These are phyloP conservation scores for Zasmidium citrigriseum DNA, from an alignment of 2,329 filamentous ascomycete genomes.

Conservation along the genomic window DNA sequence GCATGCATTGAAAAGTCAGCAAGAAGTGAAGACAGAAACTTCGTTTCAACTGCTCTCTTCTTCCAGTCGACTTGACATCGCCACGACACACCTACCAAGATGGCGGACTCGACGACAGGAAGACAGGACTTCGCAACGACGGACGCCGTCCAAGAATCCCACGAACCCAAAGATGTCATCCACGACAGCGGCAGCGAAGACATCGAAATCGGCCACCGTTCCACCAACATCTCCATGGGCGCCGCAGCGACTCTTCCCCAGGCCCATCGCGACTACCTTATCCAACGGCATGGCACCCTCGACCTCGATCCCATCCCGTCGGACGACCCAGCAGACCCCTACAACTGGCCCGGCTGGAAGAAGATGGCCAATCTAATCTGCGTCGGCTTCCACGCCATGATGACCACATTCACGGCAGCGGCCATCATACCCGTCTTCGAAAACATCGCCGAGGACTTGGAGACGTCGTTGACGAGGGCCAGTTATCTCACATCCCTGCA, in stretches of 20 bases:
- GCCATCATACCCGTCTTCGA: constrained; percentile 58
- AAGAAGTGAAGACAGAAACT: not conserved
- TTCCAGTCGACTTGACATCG: not conserved
- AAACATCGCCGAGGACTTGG: constrained; percentile 54
- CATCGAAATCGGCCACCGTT: constrained; percentile 24
- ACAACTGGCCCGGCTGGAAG: constrained; percentile 59
- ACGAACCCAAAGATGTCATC: not conserved
- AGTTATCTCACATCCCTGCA: constrained; percentile 59
- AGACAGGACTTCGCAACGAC: constrained; percentile 5
- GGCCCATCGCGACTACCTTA: constrained; percentile 53
- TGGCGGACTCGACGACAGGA: not conserved
- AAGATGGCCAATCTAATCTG: constrained; percentile 51
- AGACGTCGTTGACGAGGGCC: constrained; percentile 49
- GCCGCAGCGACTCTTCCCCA: constrained; percentile 39
- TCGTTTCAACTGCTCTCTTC: not conserved
- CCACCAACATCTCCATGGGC: constrained; percentile 29
- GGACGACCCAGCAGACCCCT: constrained; percentile 54
- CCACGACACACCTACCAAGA: not conserved
- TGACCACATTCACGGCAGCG: constrained; percentile 58
- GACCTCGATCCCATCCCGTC: constrained; percentile 57
- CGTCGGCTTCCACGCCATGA: constrained; percentile 56
- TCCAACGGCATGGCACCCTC: constrained; percentile 55
- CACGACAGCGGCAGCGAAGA: constrained; percentile 15
- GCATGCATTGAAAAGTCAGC: not conserved
- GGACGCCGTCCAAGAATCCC: not conserved